phyloP scores from a whole-genome alignment of 352 stramenopile species.

The Phytophthora uliginosa region DNA sequence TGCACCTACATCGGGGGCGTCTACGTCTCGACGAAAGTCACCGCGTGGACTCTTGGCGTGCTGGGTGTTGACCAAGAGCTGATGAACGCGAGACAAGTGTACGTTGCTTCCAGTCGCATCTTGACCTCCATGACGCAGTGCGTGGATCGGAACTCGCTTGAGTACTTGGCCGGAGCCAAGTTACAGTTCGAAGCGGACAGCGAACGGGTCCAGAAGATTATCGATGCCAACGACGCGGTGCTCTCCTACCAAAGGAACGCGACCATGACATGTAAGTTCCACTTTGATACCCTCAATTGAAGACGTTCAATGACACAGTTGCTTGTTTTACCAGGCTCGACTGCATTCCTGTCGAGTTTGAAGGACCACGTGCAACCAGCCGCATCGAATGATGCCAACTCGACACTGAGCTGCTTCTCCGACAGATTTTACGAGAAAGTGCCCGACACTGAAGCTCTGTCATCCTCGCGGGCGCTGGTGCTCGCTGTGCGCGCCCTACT shows the following conservation, averaged over 20 bases:
- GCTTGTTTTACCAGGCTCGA: constrained; percentile 27
- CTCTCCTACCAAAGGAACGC: constrained; percentile 25
- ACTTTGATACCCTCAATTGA: not conserved
- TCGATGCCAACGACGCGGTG: constrained; percentile 39
- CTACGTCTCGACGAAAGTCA: constrained; percentile 50
- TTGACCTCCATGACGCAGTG: constrained; percentile 48
- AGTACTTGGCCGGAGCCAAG: constrained; percentile 39
- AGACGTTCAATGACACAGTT: not conserved
- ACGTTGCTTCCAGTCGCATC: constrained; percentile 40
- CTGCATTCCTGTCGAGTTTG: constrained; percentile 32
- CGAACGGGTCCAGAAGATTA: constrained; percentile 34
- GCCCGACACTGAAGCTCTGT: constrained; percentile 28
- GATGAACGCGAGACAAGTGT: constrained; percentile 33
- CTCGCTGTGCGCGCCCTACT: constrained; percentile 42
- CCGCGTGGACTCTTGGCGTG: constrained; percentile 36
- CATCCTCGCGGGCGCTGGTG: constrained; percentile 33
- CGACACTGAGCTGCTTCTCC: constrained; percentile 38
- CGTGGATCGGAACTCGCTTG: constrained; percentile 37
- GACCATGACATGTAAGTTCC: constrained; percentile 35
- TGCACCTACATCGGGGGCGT: constrained; percentile 56
- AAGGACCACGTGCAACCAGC: constrained; percentile 17
- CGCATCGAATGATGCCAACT: constrained; percentile 24
- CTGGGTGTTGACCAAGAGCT: constrained; percentile 45
- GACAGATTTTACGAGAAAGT: constrained; percentile 38
- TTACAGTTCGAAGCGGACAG: constrained; percentile 36